Evolutionary conservation across 2,329 filamentous ascomycete species (phyloP).

Genomic region (Diaporthe ilicicola): DNA sequence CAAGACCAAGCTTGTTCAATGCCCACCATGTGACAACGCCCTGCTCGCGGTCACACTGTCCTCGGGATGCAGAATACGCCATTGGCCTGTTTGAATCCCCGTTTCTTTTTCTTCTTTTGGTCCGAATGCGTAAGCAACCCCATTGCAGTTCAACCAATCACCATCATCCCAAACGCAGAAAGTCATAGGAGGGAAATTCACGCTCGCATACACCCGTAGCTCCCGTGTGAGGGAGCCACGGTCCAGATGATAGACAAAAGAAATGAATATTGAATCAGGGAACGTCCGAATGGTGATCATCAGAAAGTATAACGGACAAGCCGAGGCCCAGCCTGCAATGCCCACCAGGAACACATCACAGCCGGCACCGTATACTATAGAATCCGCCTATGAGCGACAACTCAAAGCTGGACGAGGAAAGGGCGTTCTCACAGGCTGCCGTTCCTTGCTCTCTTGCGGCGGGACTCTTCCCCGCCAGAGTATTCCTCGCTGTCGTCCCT

Average conservation of each 20-base stretch:
- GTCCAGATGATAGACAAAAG: background rate
- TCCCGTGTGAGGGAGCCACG: background rate
- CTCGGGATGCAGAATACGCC: background rate
- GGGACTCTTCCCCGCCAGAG: slow-evolving; percentile 55
- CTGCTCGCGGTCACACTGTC: background rate
- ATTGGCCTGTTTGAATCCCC: background rate
- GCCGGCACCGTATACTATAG: background rate
- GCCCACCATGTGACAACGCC: background rate
- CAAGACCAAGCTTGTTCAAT: background rate
- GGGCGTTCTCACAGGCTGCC: slow-evolving; percentile 26
- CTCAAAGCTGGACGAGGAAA: background rate
- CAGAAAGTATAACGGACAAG: background rate
- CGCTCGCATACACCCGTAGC: background rate
- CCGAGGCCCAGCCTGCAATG: background rate
- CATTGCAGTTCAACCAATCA: background rate
- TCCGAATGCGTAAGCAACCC: too few relatives aligned
- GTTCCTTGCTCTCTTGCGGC: slow-evolving; percentile 42
- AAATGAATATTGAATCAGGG: background rate
- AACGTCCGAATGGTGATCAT: background rate
- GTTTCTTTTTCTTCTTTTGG: background rate
- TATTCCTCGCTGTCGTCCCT: slow-evolving; percentile 50
- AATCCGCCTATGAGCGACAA: slow-evolving; percentile 1
- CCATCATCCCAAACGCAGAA: background rate
- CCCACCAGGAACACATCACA: background rate
- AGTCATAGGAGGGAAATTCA: background rate